phyloP scores from a whole-genome alignment of 2,329 filamentous ascomycete genomes.

The Fusarium azukiicola region DNA sequence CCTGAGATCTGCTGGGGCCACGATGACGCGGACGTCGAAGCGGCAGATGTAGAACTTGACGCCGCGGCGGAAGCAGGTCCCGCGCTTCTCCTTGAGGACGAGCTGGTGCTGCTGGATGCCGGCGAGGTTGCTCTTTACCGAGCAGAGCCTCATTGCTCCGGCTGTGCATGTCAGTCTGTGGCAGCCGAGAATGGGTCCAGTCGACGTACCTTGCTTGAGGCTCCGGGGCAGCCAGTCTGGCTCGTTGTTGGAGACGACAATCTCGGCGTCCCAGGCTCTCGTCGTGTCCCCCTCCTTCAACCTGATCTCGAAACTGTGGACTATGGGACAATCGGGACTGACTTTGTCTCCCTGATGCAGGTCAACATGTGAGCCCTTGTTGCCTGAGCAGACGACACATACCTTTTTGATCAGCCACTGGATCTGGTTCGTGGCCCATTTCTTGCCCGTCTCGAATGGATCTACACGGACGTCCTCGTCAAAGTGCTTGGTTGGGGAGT shows the following conservation, averaged over 20 bases:
- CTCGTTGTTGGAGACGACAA: slow-evolving; percentile 65
- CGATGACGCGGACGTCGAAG: slow-evolving; percentile 75
- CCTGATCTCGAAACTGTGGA: slow-evolving; percentile 59
- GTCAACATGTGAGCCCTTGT: slow-evolving; percentile 16
- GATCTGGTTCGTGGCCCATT: slow-evolving; percentile 50
- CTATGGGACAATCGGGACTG: slow-evolving; percentile 59
- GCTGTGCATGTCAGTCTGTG: slow-evolving; percentile 47
- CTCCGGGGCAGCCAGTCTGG: slow-evolving; percentile 60
- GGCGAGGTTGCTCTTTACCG: slow-evolving; percentile 64
- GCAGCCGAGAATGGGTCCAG: neutral
- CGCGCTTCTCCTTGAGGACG: slow-evolving; percentile 60
- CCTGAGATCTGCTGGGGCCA: slow-evolving; percentile 74
- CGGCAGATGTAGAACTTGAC: slow-evolving; percentile 64
- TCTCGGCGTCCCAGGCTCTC: slow-evolving; percentile 61
- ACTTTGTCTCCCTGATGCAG: slow-evolving; percentile 62
- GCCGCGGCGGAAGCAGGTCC: slow-evolving; percentile 59
- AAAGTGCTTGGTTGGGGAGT: slow-evolving; percentile 43
- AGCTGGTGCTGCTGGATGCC: slow-evolving; percentile 64
- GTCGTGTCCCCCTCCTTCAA: slow-evolving; percentile 59
- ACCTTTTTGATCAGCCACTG: slow-evolving; percentile 52
- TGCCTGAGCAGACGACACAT: neutral
- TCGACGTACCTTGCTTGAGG: slow-evolving; percentile 59
- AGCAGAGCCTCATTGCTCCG: slow-evolving; percentile 63
- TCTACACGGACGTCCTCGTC: slow-evolving; percentile 46
- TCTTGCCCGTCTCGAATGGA: slow-evolving; percentile 37